Evolutionary conservation across 345 rosid species (phyloP), one percentile per base, ranked within the genome.

Genomic region (Eucalyptus microcorys): DNA sequence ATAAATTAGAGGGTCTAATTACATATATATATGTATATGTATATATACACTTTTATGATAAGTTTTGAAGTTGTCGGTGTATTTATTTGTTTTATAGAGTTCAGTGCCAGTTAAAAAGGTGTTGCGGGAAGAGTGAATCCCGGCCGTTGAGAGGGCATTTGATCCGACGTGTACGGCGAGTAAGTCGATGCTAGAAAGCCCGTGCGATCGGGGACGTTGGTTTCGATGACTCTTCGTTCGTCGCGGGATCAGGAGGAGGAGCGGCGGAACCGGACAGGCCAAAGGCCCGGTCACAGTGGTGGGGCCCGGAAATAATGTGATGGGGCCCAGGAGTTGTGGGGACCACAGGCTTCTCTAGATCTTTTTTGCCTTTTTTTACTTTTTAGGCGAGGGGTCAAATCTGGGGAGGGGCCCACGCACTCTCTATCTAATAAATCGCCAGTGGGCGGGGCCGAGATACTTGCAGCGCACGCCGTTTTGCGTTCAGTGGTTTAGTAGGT

Each of bases 351-450:
- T 37, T 19, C 9, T 71, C 83, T 71, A 13, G 5, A 37, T 1
- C 45, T 19, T 0, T 0, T 71, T 5, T 19, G 8, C 8, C 10
- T 21, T 37, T 37, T n/a, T n/a, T n/a, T n/a, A n/a, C n/a, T n/a
- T n/a, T 76, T 30, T 12, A 2, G 34, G 34, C 71, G 79, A 5
- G 8, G 81, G 47, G 83, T 19, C 14, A 34, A 76, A 37, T 13
- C 83, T 2, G 27, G 43, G 26, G 27, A 8, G 43, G 83, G 47
- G 47, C 27, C 47, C 83, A 37, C 47, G 7, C 47, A 11, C 47
- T 76, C 43, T 5, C 19, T 0, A 6, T 37, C 83, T 55, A 4
- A 30, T 64, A 40, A 37, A 10, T 37, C 45, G 27, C 27, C 47
- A 37, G 45, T 19, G 42, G 79, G 40, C 42, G 40, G 22, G 79